Conservation (phyloP, 78 protist species). For the Parvularia atlantis region DNA sequence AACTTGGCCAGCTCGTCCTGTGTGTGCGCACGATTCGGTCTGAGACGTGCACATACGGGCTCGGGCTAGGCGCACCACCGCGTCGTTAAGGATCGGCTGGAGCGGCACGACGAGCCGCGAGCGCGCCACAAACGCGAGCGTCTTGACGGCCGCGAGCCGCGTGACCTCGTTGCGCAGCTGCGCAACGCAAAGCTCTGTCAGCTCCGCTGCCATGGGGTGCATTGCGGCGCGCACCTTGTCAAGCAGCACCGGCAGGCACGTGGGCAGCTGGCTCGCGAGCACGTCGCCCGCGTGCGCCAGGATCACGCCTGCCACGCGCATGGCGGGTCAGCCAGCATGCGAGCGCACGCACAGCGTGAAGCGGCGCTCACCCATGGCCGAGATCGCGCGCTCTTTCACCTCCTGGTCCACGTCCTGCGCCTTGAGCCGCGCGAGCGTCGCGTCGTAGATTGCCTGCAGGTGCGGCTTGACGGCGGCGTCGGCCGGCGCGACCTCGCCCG, state of each 20-base stretch:
- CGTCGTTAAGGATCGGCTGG: background rate
- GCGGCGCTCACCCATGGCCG: too few relatives aligned
- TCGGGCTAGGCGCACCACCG: too few relatives aligned
- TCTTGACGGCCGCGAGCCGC: slow-evolving; percentile 54
- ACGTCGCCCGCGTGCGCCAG: slow-evolving; percentile 57
- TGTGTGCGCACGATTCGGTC: too few relatives aligned
- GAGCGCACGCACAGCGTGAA: too few relatives aligned
- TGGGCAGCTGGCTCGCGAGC: slow-evolving; percentile 1
- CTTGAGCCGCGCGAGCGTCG: slow-evolving; percentile 40
- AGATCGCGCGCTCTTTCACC: slow-evolving; percentile 82
- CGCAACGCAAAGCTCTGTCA: slow-evolving; percentile 63
- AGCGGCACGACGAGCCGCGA: background rate
- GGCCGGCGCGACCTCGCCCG: background rate
- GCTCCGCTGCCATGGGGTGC: background rate
- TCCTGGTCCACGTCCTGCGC: slow-evolving; percentile 84
- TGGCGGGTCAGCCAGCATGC: too few relatives aligned
- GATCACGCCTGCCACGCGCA: too few relatives aligned
- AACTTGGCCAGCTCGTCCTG: slow-evolving; percentile 5
- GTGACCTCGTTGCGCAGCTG: slow-evolving; percentile 80
- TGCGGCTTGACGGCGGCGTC: slow-evolving; percentile 1
- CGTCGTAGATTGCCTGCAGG: slow-evolving; percentile 24
- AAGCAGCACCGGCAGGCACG: background rate
- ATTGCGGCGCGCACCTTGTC: slow-evolving; percentile 8
- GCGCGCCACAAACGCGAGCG: slow-evolving; percentile 4
- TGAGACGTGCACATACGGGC: too few relatives aligned